These are phyloP conservation scores for Oryza meridionalis DNA, from an alignment of 176 grass and related monocot genomes.

Conservation along the genomic window DNA sequence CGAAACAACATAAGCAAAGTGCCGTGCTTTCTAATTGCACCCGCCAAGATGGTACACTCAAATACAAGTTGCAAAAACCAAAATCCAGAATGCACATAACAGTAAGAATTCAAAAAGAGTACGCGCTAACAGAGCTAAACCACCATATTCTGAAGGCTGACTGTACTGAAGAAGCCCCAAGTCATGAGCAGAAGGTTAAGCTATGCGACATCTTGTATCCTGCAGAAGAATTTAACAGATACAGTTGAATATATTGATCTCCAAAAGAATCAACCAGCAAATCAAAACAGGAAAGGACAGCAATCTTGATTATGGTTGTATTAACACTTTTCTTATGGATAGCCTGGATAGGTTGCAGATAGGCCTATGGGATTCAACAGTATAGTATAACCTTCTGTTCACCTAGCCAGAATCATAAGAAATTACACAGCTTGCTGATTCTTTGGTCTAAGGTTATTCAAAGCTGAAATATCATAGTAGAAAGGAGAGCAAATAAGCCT, in stretches of 20 bases:
- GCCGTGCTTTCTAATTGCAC: neutral
- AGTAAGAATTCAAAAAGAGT: neutral
- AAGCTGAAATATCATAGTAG: neutral
- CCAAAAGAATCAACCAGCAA: neutral
- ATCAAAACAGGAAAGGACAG: neutral
- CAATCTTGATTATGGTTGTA: neutral
- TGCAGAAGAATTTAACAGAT: slow-evolving; percentile 1
- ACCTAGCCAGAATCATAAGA: neutral
- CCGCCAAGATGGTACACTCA: slow-evolving; percentile 18
- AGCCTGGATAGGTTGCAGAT: neutral
- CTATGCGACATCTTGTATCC: neutral
- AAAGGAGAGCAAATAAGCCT: neutral
- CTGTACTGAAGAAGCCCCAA: neutral
- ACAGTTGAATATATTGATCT: slow-evolving; percentile 1
- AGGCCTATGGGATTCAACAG: slow-evolving; percentile 15
- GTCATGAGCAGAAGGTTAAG: slow-evolving; percentile 13
- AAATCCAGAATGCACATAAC: slow-evolving; percentile 22
- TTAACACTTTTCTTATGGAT: slow-evolving; percentile 20
- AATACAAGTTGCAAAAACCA: slow-evolving; percentile 18
- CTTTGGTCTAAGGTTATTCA: slow-evolving; percentile 27
- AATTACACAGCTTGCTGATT: slow-evolving; percentile 4
- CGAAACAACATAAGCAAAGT: neutral
- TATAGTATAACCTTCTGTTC: neutral
- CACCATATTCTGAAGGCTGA: neutral
- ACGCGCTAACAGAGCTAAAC: slow-evolving; percentile 7